Base-by-base conservation (phyloP, 371 early-diverging fungal genomes). In the Choanephora cucurbitarum region DNA sequence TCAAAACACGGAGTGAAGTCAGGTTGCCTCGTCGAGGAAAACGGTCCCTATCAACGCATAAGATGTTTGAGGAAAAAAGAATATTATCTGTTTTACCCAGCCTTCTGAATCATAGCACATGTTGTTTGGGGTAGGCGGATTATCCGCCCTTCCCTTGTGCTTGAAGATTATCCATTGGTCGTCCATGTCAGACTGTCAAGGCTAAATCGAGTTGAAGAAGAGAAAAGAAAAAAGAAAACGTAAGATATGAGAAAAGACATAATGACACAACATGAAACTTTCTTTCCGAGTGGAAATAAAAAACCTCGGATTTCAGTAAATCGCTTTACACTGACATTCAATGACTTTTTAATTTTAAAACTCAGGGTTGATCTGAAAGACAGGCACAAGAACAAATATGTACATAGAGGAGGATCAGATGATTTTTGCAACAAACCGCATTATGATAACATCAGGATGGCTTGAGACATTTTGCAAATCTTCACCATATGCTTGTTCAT, bases 1-100 rank as follows among this genome's bases (percentile, higher is more conserved):
- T 84, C 84, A 51, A 85, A 88, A 57, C 89, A 88, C 6, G 79
- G 77, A 11, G 85, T 79, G 39, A 86, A 80, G 53, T 88, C 87
- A 8, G 82, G 68, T 7, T 63, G 55, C 17, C 82, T 72, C 14
- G 54, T 61, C 9, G 48, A 58, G 44, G 74, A 71, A 69, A 75
- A 79, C 0, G 89, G 87, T 10, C 89, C 87, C 85, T 83, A 60
- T 3, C 28, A 42, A 49, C 63, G 57, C 47, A 23, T 14, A 28
- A 22, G 14, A 22, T 13, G n/a, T 28, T 24, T 39, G 11, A 46
- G 34, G 24, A 23, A 24, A 23, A 55, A n/a, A 14, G 9, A 19
- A 4, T 4, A 44, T 23, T 22, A 21, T 44, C 23, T 14, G 3
- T 23, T 23, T 28, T 60, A 60, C 60, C 60, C 60, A 60, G 15